A percentile compares a stretch with the other conserved stretches of the same genome.
These are phyloP conservation scores for Tinospora cordifolia DNA, from an alignment of 164 flowering plant genomes.

Conservation along the genomic window DNA sequence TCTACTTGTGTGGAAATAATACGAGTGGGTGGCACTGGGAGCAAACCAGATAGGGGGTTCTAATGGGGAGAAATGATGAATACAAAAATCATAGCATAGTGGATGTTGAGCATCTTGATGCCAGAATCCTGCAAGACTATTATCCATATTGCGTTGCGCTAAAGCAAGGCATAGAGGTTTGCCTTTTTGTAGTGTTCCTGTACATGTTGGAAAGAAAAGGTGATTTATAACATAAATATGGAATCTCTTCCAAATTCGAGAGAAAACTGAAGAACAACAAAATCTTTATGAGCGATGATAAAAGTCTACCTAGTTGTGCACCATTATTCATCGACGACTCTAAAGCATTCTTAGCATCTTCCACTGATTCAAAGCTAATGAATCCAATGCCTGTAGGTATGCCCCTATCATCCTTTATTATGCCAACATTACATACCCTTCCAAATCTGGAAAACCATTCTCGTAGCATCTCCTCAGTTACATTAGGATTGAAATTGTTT, in stretches of 20 bases:
- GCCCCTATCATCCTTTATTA: not conserved
- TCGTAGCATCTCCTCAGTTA: not conserved
- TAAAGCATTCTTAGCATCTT: not conserved
- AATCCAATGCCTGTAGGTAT: not conserved
- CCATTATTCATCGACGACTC: constrained; percentile 1
- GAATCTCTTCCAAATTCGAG: not conserved
- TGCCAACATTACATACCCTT: not conserved
- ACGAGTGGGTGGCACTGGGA: not conserved
- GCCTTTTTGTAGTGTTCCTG: constrained; percentile 24
- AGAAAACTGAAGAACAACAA: not conserved
- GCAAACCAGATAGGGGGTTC: not conserved
- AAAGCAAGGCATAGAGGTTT: constrained; percentile 19
- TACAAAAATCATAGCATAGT: not conserved
- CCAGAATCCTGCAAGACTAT: constrained; percentile 8
- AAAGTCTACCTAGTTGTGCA: not conserved
- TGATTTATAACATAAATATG: not conserved
- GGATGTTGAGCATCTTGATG: not conserved
- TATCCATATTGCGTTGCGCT: constrained; percentile 22
- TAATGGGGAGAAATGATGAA: not conserved
- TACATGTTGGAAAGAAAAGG: not conserved
- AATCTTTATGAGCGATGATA: not conserved
- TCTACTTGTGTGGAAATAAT: not conserved
- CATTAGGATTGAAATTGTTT: not conserved
- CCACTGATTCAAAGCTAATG: not conserved
- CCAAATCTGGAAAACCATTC: not conserved